Evolutionary conservation across 768 basidiomycete species (phyloP), one percentile per base, ranked within the genome.

Genomic region (Gymnopilus junonius): DNA sequence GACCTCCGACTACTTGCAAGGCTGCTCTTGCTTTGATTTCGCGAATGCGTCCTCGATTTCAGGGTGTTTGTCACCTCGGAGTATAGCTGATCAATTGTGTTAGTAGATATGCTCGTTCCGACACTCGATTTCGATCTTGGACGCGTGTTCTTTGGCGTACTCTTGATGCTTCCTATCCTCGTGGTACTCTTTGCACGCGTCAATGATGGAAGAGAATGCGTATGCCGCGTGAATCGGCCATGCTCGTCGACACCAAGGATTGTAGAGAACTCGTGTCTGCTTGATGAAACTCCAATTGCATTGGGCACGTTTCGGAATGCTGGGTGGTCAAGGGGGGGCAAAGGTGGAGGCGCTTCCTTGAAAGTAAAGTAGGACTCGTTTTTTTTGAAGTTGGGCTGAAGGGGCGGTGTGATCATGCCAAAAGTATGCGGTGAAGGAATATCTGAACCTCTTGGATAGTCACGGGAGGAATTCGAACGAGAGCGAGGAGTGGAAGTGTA

Each of bases 251-350:
- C 50, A 2, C 17, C 64, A 20, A 34, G 37, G 25, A 43, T 39
- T n/a, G 14, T 29, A 25, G 65, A 59, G 50, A 69, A 57, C 17
- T 46, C 39, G 43, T 67, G 48, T 43, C 56, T 63, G 23, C 34
- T 55, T 12, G 61, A 48, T 12, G 65, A 39, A 25, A 60, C 29
- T 37, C 58, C 53, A 17, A 62, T 34, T 55, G 67, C 55, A 34
- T 58, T 66, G 15, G 63, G 40, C 43, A 59, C 53, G 21, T 66
- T 62, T 35, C 59, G 66, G 63, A 78, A 78, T 42, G 70, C 77
- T 60, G 70, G 85, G 75, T 82, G 87, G 57, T 81, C 74, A 29
- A 87, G 78, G 15, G 84, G 78, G n/a, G 87, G 86, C 35, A 88
- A 68, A 14, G 87, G 86, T 8, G 87, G 87, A 4, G 74, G 80